These are phyloP conservation scores for Solanum gandarillasii DNA, from an alignment of 257 asterid species.

Conservation along the genomic window DNA sequence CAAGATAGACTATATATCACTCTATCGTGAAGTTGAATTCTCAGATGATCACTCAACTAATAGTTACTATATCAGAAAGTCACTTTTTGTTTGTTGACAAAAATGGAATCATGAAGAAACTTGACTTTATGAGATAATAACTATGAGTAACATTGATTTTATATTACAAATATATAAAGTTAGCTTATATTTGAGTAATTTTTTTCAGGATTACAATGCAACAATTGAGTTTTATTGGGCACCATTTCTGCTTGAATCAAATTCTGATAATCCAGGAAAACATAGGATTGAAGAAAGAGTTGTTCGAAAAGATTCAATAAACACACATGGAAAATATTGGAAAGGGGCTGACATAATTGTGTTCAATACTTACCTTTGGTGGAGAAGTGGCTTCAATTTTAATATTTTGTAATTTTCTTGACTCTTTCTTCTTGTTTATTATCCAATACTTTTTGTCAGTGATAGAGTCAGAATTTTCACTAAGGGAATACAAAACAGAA, in stretches of 20 bases:
- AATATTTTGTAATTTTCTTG: background rate
- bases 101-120: background rate
- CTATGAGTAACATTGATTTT: background rate
- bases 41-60: background rate
- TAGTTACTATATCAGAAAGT: background rate
- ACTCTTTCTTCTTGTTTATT: background rate
- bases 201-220: background rate
- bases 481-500: background rate
- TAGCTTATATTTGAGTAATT: background rate
- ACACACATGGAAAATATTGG: background rate
- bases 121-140: background rate
- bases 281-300: background rate
- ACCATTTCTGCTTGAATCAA: background rate
- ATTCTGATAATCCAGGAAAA: background rate
- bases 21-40: background rate
- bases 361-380: background rate
- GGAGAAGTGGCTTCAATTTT: background rate
- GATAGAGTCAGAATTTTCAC: background rate
- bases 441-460: background rate
- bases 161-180: background rate
- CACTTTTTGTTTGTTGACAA: background rate
- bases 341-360: background rate
- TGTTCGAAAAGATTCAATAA: background rate
- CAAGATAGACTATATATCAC: background rate
- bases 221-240: background rate